Evolutionary conservation across 805 yeast genomes (phyloP), one percentile per base, ranked within the genome.

Genomic region (Nematodospora valgi): DNA sequence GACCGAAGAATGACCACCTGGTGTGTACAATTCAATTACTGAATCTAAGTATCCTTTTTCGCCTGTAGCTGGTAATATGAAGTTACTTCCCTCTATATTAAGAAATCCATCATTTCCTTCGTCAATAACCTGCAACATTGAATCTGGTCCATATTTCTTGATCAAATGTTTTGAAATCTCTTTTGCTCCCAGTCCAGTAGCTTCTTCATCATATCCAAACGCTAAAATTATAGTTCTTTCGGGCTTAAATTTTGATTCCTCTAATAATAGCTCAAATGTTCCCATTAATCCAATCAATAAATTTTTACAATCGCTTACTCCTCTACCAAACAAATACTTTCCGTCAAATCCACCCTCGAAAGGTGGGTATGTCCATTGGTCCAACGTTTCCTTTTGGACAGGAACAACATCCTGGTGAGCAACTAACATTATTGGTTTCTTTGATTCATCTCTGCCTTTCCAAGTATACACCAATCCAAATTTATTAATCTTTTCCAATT

Each of bases 131-230:
- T 69, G 70, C 41, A 58, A 63, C 10, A 70, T 37, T 2, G 75
- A 68, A 23, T 71, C 57, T 6, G 55, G 48, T 6, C 78, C 78
- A 41, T 62, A 70, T 19, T 52, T 36, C 6, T 54, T 48, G 5
- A 53, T 44, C n/a, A 73, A 48, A 37, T 52, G 55, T 27, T 58
- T 44, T 4, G 59, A 54, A 22, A 70, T 66, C 16, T 51, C 57
- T 22, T 47, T 29, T 3, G 69, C 70, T 3, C 70, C 75, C 0
- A 48, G 32, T 1, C 77, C 78, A 6, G 51, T 48, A 10, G 68
- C 53, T 49, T 72, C 78, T 47, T 72, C 78, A 46, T 72, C 78
- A 36, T 68, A 72, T 1, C 77, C 78, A 46, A 71, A 71, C 0
- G 68, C 69, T n/a, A 69, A 49, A 7, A 72, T 46, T 9, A 72